These are phyloP conservation scores for Stachybotrys elegans DNA, from an alignment of 2,329 filamentous ascomycete species.

Conservation along the genomic window DNA sequence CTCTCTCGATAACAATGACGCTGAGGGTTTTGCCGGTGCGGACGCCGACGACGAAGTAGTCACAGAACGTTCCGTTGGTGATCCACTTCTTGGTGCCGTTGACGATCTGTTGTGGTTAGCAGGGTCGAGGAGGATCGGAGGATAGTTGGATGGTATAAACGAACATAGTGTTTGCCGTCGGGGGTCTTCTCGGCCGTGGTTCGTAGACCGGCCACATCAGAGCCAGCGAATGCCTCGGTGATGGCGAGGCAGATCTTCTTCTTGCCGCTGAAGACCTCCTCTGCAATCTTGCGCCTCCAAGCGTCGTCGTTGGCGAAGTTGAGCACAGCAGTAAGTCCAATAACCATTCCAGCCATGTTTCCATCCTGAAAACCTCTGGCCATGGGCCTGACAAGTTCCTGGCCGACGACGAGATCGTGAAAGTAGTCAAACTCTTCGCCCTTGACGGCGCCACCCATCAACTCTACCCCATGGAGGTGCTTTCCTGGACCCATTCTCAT, in stretches of 20 bases:
- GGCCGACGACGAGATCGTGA: slow-evolving; percentile 71
- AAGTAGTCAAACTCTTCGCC: slow-evolving; percentile 85
- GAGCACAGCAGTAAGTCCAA: slow-evolving; percentile 72
- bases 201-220: slow-evolving; percentile 71
- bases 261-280: slow-evolving; percentile 70
- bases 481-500: slow-evolving; percentile 82
- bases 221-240: slow-evolving; percentile 81
- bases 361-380: slow-evolving; percentile 81
- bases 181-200: slow-evolving; percentile 74
- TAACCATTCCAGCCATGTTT: slow-evolving; percentile 82
- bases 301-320: slow-evolving; percentile 68
- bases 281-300: slow-evolving; percentile 61
- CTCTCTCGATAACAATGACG: slow-evolving; percentile 69
- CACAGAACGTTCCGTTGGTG: slow-evolving; percentile 72
- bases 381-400: slow-evolving; percentile 68
- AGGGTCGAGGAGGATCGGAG: background rate
- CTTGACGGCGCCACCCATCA: slow-evolving; percentile 65
- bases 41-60: slow-evolving; percentile 81
- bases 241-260: slow-evolving; percentile 89
- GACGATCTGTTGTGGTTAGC: slow-evolving; percentile 36
- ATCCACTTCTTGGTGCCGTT: slow-evolving; percentile 84
- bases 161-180: slow-evolving; percentile 67
- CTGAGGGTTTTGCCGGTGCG: slow-evolving; percentile 74
- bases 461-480: slow-evolving; percentile 66
- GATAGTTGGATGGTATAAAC: slow-evolving; percentile 19